Base-by-base conservation (phyloP, 768 basidiomycete genomes). In the Agaricus blazei region DNA sequence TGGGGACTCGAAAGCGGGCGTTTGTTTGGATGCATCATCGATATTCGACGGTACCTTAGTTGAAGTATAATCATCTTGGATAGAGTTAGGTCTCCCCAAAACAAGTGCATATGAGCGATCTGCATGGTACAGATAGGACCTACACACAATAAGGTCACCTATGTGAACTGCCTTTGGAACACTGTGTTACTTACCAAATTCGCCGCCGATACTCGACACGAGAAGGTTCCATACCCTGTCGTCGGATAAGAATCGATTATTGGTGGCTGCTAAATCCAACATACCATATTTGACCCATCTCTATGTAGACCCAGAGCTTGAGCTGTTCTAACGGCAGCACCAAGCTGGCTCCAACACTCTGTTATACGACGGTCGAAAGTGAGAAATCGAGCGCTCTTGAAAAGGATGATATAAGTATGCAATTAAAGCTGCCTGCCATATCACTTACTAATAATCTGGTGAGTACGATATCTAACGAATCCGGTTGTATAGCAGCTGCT, bases 331-430 rank as follows among this genome's bases (percentile, higher is more conserved):
- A 98, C 87, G 47, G 92, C 92, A 5, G 94, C 93, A 36, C 94
- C 94, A 15, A 98, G 76, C 64, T 96, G 93, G 66, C 90, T 93
- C 93, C 94, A 98, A 64, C 93, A 94, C 71, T 97, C 94, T 7
- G 93, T 94, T 56, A 96, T 88, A 46, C 90, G 83, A 47, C 89
- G 83, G 65, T 92, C 89, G 63, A 91, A 81, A 59, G 83, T 82
- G 52, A 82, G 65, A 64, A 81, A 81, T 11, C 81, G 75, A 46
- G 81, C 80, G 59, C 79, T 81, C 80, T 82, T 41, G 49, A 1
- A 45, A 42, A 36, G 38, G 9, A 8, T 6, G 0, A n/a, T 29
- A 38, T 47, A 41, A 52, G 15, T 28, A 19, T n/a, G 15, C 49
- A 29, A 14, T 34, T 6, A 8, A 7, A 31, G 7, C 24, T 29